Conservation (phyloP, 345 rosid genomes). For the Boechera divaricarpa region DNA sequence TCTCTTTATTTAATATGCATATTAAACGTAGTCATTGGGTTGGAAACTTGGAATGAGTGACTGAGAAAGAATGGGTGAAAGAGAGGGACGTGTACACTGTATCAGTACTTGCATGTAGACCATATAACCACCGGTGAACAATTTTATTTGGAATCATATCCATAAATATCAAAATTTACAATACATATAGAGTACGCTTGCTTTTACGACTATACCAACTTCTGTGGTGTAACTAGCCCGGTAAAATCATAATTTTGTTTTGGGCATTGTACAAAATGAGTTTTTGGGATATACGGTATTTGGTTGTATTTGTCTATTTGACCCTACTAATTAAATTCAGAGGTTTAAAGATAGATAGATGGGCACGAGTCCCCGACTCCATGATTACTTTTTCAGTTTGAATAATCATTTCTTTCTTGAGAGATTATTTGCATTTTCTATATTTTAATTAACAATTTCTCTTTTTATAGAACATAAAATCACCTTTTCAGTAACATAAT, state of each 20-base stretch:
- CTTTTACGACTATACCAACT: background rate
- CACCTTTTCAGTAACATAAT: too few relatives aligned
- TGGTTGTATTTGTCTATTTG: background rate
- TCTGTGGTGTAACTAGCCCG: background rate
- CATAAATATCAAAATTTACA: background rate
- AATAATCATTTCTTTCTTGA: too few relatives aligned
- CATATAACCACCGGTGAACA: background rate
- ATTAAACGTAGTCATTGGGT: background rate
- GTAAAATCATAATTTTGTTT: background rate
- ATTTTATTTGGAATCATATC: background rate
- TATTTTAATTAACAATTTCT: too few relatives aligned
- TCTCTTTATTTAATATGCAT: background rate
- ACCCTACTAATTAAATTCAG: too few relatives aligned
- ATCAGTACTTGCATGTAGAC: background rate
- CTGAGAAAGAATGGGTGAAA: background rate
- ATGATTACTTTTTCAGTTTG: too few relatives aligned
- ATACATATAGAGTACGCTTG: background rate
- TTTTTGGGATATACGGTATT: background rate
- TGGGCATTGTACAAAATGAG: background rate
- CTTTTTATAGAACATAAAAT: too few relatives aligned
- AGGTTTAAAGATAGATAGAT: too few relatives aligned
- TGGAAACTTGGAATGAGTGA: background rate
- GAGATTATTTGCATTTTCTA: too few relatives aligned
- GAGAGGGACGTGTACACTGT: background rate
- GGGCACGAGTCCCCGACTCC: background rate